A percentile compares a stretch with the other conserved stretches of the same genome.
These are phyloP conservation scores for Triadica sebifera DNA, from an alignment of 345 rosid genomes.

Conservation along the genomic window DNA sequence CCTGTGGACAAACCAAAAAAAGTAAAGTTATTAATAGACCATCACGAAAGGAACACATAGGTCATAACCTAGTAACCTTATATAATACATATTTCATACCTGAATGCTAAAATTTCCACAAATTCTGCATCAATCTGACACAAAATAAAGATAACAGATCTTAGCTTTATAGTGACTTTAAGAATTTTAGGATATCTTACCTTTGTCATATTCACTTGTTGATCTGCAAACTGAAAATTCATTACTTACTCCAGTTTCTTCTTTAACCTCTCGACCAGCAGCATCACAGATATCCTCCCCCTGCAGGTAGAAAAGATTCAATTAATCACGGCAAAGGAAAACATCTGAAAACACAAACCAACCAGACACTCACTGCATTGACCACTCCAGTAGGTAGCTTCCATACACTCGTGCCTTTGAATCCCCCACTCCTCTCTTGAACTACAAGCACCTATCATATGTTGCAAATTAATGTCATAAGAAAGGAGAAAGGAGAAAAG, in stretches of 20 bases:
- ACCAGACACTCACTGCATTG: constrained; percentile 47
- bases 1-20: constrained; percentile 28
- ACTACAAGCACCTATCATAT: constrained; percentile 71
- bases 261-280: constrained; percentile 73
- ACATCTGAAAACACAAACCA: neutral
- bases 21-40: neutral
- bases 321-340: neutral
- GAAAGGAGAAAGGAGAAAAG: neutral
- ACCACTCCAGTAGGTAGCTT: constrained; percentile 82
- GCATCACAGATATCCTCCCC: constrained; percentile 71
- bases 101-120: constrained; percentile 59
- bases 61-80: neutral
- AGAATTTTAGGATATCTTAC: neutral
- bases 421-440: constrained; percentile 59
- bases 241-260: constrained; percentile 79
- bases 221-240: neutral
- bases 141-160: neutral
- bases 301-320: constrained; percentile 31
- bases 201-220: neutral
- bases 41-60: neutral
- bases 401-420: constrained; percentile 60
- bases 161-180: constrained; percentile 8
- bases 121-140: constrained; percentile 62
- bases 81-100: constrained; percentile 29
- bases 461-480: neutral